Evolutionary conservation across 306 rosid species (phyloP).

Genomic region (Gynostemma pentaphyllum): DNA sequence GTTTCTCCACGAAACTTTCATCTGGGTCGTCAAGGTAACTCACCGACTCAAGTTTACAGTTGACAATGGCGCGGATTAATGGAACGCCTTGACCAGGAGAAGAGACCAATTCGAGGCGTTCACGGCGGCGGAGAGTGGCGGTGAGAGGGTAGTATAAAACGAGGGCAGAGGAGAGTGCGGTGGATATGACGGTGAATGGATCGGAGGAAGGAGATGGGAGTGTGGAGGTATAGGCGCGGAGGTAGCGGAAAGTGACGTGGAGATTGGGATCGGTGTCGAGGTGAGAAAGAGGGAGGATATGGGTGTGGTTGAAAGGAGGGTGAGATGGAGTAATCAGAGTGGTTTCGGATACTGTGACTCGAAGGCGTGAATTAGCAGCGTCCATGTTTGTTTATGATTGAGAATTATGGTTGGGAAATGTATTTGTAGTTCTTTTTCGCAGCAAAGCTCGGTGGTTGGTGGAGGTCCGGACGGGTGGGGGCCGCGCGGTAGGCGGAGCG

Average conservation of each 20-base stretch:
- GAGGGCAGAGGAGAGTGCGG: slow-evolving; percentile 54
- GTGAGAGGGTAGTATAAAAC: slow-evolving; percentile 63
- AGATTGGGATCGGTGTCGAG: slow-evolving; percentile 76
- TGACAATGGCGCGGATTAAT: slow-evolving; percentile 34
- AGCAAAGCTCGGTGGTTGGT: background rate
- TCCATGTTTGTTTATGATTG: background rate
- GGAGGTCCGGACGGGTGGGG: background rate
- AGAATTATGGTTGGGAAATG: background rate
- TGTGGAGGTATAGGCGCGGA: slow-evolving; percentile 47
- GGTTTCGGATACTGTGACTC: slow-evolving; percentile 22
- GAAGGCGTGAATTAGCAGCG: slow-evolving; percentile 6
- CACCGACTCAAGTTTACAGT: slow-evolving; percentile 41
- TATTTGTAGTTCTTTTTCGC: background rate
- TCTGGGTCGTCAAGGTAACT: slow-evolving; percentile 44
- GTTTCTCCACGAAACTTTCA: slow-evolving; percentile 29
- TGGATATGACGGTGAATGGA: slow-evolving; percentile 43
- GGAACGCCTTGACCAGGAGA: slow-evolving; percentile 46
- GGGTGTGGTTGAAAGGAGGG: slow-evolving; percentile 38
- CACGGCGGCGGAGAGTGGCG: slow-evolving; percentile 37
- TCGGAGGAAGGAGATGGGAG: slow-evolving; percentile 9
- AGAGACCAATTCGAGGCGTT: slow-evolving; percentile 47
- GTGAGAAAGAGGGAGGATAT: slow-evolving; percentile 56
- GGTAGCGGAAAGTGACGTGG: slow-evolving; percentile 65
- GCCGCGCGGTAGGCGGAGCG: background rate
- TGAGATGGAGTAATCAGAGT: slow-evolving; percentile 31